Conservation (phyloP, 176 grass and related monocot species). For the Oryza glaberrima region DNA sequence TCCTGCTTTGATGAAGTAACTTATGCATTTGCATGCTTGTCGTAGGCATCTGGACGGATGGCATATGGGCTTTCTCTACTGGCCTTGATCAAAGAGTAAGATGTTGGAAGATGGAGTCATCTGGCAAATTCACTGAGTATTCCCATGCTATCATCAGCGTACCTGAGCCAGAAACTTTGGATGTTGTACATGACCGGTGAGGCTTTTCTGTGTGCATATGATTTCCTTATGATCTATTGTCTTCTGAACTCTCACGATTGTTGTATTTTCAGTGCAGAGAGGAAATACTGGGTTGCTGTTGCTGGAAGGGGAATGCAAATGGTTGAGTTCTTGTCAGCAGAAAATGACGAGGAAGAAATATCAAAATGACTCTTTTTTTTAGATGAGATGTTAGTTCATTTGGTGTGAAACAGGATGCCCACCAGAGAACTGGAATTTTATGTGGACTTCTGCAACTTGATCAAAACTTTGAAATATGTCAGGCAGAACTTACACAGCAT, state of each 20-base stretch:
- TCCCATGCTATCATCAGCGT: constrained; percentile 74
- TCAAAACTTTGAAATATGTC: too few species aligned
- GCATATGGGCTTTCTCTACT: constrained; percentile 77
- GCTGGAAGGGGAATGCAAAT: constrained; percentile 94
- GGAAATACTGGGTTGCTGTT: constrained; percentile 70
- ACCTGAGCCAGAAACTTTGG: constrained; percentile 93
- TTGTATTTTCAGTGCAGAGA: constrained; percentile 45
- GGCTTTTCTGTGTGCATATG: background rate
- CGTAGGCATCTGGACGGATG: constrained; percentile 84
- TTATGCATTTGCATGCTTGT: background rate
- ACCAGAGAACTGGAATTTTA: too few species aligned
- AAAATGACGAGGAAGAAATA: background rate
- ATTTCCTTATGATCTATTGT: background rate
- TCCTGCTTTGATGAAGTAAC: background rate
- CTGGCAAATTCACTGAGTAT: constrained; percentile 51
- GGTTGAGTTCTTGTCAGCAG: constrained; percentile 59
- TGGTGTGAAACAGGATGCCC: too few species aligned
- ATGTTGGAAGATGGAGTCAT: constrained; percentile 61
- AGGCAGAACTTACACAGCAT: too few species aligned
- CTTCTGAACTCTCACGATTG: constrained; percentile 4
- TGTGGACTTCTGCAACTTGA: too few species aligned
- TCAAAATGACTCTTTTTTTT: background rate
- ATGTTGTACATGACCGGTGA: constrained; percentile 62
- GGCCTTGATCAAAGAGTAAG: constrained; percentile 93
- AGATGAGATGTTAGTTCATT: too few species aligned